phyloP scores from a whole-genome alignment of 345 rosid genomes.

The Durio zibethinus region DNA sequence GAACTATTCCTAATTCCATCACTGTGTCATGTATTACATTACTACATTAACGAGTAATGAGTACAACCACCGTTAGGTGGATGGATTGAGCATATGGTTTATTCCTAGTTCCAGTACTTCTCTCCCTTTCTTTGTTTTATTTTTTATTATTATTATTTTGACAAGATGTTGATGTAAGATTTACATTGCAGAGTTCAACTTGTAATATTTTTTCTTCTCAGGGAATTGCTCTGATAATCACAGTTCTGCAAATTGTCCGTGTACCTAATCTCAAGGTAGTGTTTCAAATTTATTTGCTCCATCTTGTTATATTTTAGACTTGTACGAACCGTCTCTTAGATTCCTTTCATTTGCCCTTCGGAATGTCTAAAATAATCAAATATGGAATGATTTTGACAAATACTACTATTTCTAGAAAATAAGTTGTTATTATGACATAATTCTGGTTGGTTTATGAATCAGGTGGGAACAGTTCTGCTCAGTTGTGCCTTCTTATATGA shows the following conservation, averaged over 20 bases:
- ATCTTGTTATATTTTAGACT: neutral
- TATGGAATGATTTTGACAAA: neutral
- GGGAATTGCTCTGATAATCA: conserved; percentile 95
- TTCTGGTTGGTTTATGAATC: conserved; percentile 24
- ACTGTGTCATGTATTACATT: neutral
- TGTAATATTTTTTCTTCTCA: conserved; percentile 31
- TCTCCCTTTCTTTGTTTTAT: neutral
- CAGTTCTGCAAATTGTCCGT: conserved; percentile 91
- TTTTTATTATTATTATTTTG: neutral
- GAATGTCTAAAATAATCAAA: neutral
- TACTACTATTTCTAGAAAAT: neutral
- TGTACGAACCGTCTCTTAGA: neutral
- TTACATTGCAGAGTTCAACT: conserved; percentile 6
- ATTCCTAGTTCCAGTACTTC: neutral
- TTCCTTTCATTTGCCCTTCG: neutral
- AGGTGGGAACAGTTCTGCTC: conserved; percentile 97
- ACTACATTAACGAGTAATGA: neutral
- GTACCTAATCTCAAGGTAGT: conserved; percentile 95
- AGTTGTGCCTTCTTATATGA: conserved; percentile 94
- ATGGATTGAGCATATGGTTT: neutral
- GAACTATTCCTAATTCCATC: neutral
- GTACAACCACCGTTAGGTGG: neutral
- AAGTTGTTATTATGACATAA: conserved; percentile 9
- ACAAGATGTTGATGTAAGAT: conserved; percentile 2
- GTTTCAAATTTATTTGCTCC: neutral